These are phyloP conservation scores for Lepiota venenata DNA, from an alignment of 768 basidiomycete species.

Conservation along the genomic window DNA sequence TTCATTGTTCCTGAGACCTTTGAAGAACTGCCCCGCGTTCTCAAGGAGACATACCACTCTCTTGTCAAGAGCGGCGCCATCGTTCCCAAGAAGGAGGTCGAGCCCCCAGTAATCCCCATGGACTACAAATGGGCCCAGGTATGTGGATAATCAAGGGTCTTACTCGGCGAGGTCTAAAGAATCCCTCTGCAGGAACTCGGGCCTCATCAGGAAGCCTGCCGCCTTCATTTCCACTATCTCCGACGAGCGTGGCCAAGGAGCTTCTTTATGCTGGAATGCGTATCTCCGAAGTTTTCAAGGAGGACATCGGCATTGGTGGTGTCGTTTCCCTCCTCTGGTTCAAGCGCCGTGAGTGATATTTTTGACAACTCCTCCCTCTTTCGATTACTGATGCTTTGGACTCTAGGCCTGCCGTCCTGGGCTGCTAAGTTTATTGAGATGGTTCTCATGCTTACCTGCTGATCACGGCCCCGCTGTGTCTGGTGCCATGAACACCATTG, in stretches of 20 bases:
- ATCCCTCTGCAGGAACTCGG: constrained; percentile 67
- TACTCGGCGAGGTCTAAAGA: not conserved
- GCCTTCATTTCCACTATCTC: constrained; percentile 99
- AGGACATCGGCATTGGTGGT: constrained; percentile 94
- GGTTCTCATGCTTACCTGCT: constrained; percentile 98
- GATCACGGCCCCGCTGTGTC: constrained; percentile 99
- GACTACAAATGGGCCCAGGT: constrained; percentile 99
- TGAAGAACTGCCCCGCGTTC: constrained; percentile 86
- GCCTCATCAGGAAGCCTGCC: constrained; percentile 96
- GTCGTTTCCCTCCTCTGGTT: constrained; percentile 97
- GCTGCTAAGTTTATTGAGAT: constrained; percentile 99
- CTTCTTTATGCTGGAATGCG: constrained; percentile 98
- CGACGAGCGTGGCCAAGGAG: constrained; percentile 98
- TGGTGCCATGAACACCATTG: constrained; percentile 99
- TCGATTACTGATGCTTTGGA: not conserved
- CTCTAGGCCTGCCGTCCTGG: constrained; percentile 69
- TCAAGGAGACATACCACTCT: constrained; percentile 81
- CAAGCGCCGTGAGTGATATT: constrained; percentile 66
- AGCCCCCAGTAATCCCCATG: constrained; percentile 98
- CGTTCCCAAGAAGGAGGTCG: constrained; percentile 69
- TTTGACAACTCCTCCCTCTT: not conserved
- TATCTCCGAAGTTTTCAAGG: constrained; percentile 98
- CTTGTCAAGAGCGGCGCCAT: constrained; percentile 73
- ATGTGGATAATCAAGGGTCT: constrained; percentile 16
- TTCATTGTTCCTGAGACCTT: constrained; percentile 98